phyloP scores from a whole-genome alignment of 2,329 filamentous ascomycete species.

The Pseudodiploospora longispora region DNA sequence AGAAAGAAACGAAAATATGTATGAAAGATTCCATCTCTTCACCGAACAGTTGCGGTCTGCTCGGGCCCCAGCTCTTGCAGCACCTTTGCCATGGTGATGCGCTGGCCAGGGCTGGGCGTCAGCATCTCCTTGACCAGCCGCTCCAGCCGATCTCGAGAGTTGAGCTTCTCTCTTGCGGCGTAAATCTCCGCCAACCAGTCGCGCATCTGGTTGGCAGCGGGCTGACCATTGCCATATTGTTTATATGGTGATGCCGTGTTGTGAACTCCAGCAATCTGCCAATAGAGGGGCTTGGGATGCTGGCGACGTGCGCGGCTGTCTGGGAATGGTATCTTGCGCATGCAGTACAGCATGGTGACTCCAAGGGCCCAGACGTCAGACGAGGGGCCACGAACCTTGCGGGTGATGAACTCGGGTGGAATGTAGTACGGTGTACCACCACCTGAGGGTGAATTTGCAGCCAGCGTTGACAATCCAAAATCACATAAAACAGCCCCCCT shows the following conservation, averaged over 20 bases:
- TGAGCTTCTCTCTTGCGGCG: constrained; percentile 38
- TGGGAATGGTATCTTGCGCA: constrained; percentile 47
- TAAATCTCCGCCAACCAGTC: constrained; percentile 47
- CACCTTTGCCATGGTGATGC: constrained; percentile 47
- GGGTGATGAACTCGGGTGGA: constrained; percentile 51
- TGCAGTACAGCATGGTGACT: constrained; percentile 52
- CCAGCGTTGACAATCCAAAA: constrained; percentile 47
- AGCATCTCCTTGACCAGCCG: constrained; percentile 47
- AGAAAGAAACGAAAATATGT: no score
- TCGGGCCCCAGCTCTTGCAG: constrained; percentile 34
- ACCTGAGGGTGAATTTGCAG: constrained; percentile 36
- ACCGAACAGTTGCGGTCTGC: constrained; percentile 9
- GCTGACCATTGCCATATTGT: constrained; percentile 28
- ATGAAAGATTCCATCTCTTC: not conserved
- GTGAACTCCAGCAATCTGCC: constrained; percentile 51
- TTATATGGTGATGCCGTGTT: constrained; percentile 23
- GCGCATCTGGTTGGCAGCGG: constrained; percentile 45
- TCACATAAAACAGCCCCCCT: constrained; percentile 53
- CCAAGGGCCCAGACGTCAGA: constrained; percentile 55
- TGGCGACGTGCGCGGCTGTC: constrained; percentile 40
- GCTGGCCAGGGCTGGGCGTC: constrained; percentile 39
- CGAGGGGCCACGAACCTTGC: constrained; percentile 43
- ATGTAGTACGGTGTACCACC: constrained; percentile 56
- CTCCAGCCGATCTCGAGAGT: constrained; percentile 41
- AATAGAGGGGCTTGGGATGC: constrained; percentile 45